phyloP scores from a whole-genome alignment of 805 yeast genomes.

The Ogataea nitratoaversa region DNA sequence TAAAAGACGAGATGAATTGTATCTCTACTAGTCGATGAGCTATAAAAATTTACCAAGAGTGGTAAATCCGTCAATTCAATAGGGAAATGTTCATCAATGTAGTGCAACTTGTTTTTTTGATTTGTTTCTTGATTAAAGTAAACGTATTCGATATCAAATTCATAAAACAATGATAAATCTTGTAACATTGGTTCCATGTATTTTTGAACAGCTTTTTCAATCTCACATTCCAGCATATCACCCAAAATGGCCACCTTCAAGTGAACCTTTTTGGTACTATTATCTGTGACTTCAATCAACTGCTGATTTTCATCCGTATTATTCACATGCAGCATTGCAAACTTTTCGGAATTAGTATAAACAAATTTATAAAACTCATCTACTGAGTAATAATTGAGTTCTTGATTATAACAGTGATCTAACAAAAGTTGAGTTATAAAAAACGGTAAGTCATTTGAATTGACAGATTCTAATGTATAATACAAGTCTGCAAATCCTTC shows the following conservation, averaged over 20 bases:
- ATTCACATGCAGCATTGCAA: slow-evolving; percentile 11
- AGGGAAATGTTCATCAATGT: slow-evolving; percentile 20
- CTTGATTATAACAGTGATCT: slow-evolving; percentile 28
- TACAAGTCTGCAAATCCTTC: slow-evolving; percentile 26
- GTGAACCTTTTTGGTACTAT: background rate
- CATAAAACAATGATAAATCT: slow-evolving; percentile 4
- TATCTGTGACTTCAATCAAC: background rate
- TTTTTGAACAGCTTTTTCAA: slow-evolving; percentile 14
- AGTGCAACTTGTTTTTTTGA: background rate
- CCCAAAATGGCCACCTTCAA: slow-evolving; percentile 14
- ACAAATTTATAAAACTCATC: slow-evolving; percentile 19
- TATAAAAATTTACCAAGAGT: slow-evolving; percentile 15
- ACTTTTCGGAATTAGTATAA: slow-evolving; percentile 1
- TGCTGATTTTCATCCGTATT: slow-evolving; percentile 3
- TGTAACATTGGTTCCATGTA: slow-evolving; percentile 10
- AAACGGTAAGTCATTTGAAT: slow-evolving; percentile 48
- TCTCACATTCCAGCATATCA: slow-evolving; percentile 13
- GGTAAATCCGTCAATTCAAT: slow-evolving; percentile 23
- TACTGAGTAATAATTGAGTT: slow-evolving; percentile 19
- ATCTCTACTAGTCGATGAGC: no score
- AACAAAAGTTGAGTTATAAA: slow-evolving; percentile 38
- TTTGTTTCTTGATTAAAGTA: background rate
- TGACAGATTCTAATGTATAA: slow-evolving; percentile 35
- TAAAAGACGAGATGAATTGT: slow-evolving; percentile 18
- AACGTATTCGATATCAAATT: slow-evolving; percentile 7